phyloP scores from a whole-genome alignment of 2,329 filamentous ascomycete species.

The Pyrenophora graminea region DNA sequence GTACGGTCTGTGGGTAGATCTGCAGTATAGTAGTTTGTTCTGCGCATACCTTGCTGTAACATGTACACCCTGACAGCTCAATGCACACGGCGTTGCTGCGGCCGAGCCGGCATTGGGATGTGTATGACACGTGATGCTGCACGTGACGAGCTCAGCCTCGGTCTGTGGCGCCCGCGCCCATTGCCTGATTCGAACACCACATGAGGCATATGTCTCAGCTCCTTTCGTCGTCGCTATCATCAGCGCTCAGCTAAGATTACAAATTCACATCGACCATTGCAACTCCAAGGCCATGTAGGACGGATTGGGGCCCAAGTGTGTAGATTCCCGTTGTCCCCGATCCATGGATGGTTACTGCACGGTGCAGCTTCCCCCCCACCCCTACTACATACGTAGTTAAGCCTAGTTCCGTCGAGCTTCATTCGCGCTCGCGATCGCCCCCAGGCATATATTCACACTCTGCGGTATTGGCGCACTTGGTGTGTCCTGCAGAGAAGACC shows the following conservation, averaged over 20 bases:
- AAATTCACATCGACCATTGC: no score
- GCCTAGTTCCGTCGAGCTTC: conserved; percentile 29
- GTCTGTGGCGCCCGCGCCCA: conserved; percentile 1
- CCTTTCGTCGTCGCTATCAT: not conserved
- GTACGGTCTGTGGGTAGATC: not conserved
- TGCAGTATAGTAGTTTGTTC: not conserved
- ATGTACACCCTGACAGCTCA: not conserved
- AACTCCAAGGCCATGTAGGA: conserved; percentile 11
- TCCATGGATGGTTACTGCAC: conserved; percentile 11
- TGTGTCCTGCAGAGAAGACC: conserved; percentile 23
- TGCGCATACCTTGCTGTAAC: not conserved
- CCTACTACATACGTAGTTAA: conserved; percentile 17
- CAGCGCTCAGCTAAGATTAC: conserved; percentile 4
- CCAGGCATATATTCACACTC: conserved; percentile 24
- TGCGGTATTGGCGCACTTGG: conserved; percentile 20
- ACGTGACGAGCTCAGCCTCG: conserved; percentile 11
- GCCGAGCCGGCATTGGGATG: no score
- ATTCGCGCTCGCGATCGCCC: conserved; percentile 20
- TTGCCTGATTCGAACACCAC: not conserved
- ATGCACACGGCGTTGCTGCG: not conserved
- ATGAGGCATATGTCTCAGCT: conserved; percentile 13
- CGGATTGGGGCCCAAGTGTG: conserved; percentile 6
- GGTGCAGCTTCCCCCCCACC: conserved; percentile 22
- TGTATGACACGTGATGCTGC: not conserved
- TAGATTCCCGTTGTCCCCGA: conserved; percentile 11